Evolutionary conservation across 2,329 filamentous ascomycete genomes (phyloP), one percentile per base, ranked within the genome.

Genomic region (Lasiodiplodia theobromae): DNA sequence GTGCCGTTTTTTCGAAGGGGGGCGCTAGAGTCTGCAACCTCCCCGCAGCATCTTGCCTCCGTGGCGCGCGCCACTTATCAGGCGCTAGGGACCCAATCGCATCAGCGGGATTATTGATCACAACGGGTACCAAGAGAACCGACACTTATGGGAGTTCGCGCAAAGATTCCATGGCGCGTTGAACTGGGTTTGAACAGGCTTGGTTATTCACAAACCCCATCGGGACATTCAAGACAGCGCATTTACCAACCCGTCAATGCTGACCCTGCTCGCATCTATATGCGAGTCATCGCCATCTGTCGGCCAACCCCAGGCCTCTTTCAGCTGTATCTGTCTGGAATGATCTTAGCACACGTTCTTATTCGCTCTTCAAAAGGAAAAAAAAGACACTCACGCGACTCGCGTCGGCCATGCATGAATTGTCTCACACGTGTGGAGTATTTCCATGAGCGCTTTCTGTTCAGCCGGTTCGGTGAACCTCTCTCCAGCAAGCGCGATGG

Each of bases 391-490:
- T 53, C 84, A 82, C 34, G 86, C 84, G 11, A 80, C 77, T 7
- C 77, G 79, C 8, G 86, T 88, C 6, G 86, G 86, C 75, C 86
- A 84, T 4, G 82, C 86, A 74, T 86, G 82, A n/a, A 83, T 81
- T 38, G 73, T 76, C 71, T 87, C 84, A 2, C 84, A 86, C 70
- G 77, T 80, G 56, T 77, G 75, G 52, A 88, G 76, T 3, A 86
- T 77, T 25, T 82, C 79, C 21, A 86, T 71, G 34, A 87, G 70
- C 12, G 83, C 85, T 64, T 82, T 78, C 71, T 87, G 85, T 57
- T 87, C 85, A 21, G 71, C 68, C 12, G 75, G 75, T 37, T 84
- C 78, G 2, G 77, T 77, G 66, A 87, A 87, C 57, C 82, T 81
- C 70, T 87, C 85, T 1, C 86, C 86, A 21, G 75, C 75, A 67